These are phyloP conservation scores for Mikania micrantha DNA, from an alignment of 129 eudicot species.

Conservation along the genomic window DNA sequence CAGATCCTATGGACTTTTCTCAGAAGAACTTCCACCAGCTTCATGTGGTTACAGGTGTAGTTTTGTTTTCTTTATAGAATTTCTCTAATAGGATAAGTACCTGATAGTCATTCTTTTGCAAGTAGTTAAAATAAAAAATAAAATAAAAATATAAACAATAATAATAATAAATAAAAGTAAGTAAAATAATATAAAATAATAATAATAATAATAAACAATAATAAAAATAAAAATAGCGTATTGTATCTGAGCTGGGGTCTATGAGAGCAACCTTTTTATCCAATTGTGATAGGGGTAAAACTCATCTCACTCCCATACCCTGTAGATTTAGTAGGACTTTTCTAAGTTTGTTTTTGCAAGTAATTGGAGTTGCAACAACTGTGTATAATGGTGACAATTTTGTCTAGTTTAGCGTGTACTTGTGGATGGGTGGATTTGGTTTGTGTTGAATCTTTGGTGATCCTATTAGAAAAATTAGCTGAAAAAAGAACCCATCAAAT, in stretches of 20 bases:
- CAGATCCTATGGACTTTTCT: constrained; percentile 66
- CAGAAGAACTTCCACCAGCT: constrained; percentile 71
- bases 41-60: constrained; percentile 71
- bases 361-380: background rate
- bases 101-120: background rate
- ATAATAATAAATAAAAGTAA: too few species aligned
- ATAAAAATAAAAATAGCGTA: too few species aligned
- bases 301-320: too few species aligned
- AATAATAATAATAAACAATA: too few species aligned
- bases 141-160: too few species aligned
- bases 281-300: too few species aligned
- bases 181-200: too few species aligned
- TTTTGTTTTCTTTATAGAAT: background rate
- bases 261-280: too few species aligned
- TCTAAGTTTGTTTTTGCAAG: too few species aligned
- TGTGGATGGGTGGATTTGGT: background rate
- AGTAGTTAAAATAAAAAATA: too few species aligned
- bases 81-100: background rate
- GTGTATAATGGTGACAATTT: background rate
- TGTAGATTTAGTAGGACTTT: too few species aligned
- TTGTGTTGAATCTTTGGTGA: background rate
- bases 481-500: background rate
- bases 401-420: background rate
- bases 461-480: background rate
- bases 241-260: too few species aligned